Evolutionary conservation across 768 basidiomycete species (phyloP), one percentile per base, ranked within the genome.

Genomic region (Rhizopogon sp.): DNA sequence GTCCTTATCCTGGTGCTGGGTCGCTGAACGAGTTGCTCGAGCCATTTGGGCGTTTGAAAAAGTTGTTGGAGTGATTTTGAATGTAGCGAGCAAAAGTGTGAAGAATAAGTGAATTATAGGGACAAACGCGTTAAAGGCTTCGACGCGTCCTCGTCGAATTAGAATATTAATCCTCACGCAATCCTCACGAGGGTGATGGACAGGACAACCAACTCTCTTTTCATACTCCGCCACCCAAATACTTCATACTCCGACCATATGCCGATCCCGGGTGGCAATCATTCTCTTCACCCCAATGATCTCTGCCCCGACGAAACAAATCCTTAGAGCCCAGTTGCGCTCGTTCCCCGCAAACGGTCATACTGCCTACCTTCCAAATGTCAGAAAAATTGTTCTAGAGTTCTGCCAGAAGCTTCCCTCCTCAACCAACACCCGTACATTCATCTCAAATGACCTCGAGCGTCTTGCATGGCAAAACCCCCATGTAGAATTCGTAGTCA

Each of bases 351-450:
- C 85, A 55, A 93, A 93, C 67, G 90, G 91, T 1, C 88, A 88
- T 65, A 66, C 72, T 42, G 74, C 82, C 1, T 94, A 88, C 70
- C 70, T 91, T 3, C 89, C 92, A 2, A 84, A 84, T 58, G 76
- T 89, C n/a, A 77, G 90, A 54, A 94, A 93, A 66, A 76, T 96
- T 57, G 90, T 96, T 59, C 82, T 96, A 67, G 90, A 93, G 71
- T 95, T 81, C 70, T 93, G 92, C 72, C 85, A 94, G 64, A 81
- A 80, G 52, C 89, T 87, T 81, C 82, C 87, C 1, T 85, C 90
- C 3, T 92, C 90, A 1, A 71, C 78, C 43, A 83, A 84, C 64
- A 77, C 88, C 6, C 85, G 92, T 62, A 79, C 76, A 28, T 94
- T 81, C 68, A 71, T 96, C 64, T 69, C 75, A 64, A 82, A 79